phyloP scores from a whole-genome alignment of 2,329 filamentous ascomycete genomes.

The Lecanicillium sp. region DNA sequence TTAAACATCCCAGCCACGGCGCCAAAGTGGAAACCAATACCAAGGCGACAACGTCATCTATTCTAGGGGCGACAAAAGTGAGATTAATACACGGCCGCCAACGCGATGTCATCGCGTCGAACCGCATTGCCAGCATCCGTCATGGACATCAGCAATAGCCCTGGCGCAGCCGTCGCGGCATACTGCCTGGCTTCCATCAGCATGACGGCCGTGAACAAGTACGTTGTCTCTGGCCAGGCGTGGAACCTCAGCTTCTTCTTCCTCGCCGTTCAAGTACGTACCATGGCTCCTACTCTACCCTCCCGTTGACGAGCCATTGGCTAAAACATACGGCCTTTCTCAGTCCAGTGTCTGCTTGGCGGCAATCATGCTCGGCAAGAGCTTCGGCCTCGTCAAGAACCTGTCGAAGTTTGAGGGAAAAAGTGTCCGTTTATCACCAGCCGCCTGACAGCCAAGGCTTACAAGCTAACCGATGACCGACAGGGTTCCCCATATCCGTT shows the following conservation, averaged over 20 bases:
- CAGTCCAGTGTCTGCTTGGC: conserved; percentile 79
- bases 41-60: too few relatives aligned
- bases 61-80: too few relatives aligned
- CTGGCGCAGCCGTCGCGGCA: conserved; percentile 59
- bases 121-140: conserved; percentile 6
- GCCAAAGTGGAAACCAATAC: too few relatives aligned
- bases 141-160: conserved; percentile 7
- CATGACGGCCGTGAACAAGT: conserved; percentile 98
- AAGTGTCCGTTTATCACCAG: conserved; percentile 57
- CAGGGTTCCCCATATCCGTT: conserved; percentile 86
- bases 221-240: conserved; percentile 73
- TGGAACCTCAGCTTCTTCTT: conserved; percentile 94
- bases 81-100: too few relatives aligned
- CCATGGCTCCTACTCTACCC: conserved; percentile 8
- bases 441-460: not conserved
- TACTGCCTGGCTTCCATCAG: conserved; percentile 87
- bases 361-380: conserved; percentile 72
- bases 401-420: conserved; percentile 74
- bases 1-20: too few relatives aligned
- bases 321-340: conserved; percentile 4
- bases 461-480: conserved; percentile 2
- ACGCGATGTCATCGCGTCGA: conserved; percentile 7
- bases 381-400: conserved; percentile 68
- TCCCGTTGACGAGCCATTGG: too few relatives aligned
- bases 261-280: conserved; percentile 72